Evolutionary conservation across 1,284 basidiomycete genomes (phyloP), one percentile per base, ranked within the genome.

Genomic region (Ceratobasidium sp.): DNA sequence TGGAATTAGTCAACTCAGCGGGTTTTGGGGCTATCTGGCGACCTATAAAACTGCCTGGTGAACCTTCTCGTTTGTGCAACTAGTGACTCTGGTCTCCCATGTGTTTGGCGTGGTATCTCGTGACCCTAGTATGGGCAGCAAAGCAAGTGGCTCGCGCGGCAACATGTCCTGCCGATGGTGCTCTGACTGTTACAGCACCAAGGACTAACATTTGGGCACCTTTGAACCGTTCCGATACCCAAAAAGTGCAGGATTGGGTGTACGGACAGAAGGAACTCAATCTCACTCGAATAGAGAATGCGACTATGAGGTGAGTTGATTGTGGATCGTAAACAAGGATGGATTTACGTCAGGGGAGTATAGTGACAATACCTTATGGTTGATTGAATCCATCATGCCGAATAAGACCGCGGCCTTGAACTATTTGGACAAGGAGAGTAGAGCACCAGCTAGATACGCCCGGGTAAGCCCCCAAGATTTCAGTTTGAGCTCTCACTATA

Each of bases 381-480:
- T 86, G 79, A 88, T 91, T 75, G 90, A 91, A 81, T 83, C 85
- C 0, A 88, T 87, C 78, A 85, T 86, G 56, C 90, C 90, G 0
- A 81, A 86, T 1, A 91, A 91, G 83, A 83, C 84, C 3, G 87
- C 86, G n/a, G 88, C 87, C 1, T 84, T 91, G 10, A 84, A 84
- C 2, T 90, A 90, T 81, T 82, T 91, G 67, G 84, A 86, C 9
- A 82, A 83, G 40, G 84, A 86, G 3, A 80, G 80, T 42, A 76
- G 81, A 2, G 78, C 75, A 2, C 70, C 78, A 4, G 15, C 79
- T 2, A 79, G 40, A 71, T 71, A 60, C 26, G 69, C 69, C 26
- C 20, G 61, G 42, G 70, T 58, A 12, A 44, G 61, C 42, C 13
- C 18, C n/a, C n/a, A n/a, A n/a, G 23, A 60, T 3, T 40, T 9